phyloP scores from a whole-genome alignment of 352 stramenopile genomes.

The Pythium phragmiticola region DNA sequence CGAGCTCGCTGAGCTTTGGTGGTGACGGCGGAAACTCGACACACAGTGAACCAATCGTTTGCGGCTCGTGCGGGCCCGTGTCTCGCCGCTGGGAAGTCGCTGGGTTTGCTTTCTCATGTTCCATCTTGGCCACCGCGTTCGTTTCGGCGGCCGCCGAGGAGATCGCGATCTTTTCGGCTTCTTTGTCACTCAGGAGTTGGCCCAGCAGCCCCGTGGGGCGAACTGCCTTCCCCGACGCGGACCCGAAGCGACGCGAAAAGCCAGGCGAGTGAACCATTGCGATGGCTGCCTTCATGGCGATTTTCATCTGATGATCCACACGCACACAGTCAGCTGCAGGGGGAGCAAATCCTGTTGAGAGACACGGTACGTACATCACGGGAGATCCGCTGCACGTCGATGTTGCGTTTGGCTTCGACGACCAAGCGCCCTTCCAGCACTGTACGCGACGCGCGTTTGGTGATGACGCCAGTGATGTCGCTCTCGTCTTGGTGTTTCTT shows the following conservation, averaged over 20 bases:
- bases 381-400: slow-evolving; percentile 41
- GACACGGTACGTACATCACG: slow-evolving; percentile 35
- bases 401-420: slow-evolving; percentile 62
- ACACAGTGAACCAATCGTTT: slow-evolving; percentile 1
- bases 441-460: slow-evolving; percentile 36
- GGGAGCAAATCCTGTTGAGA: background rate
- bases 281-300: slow-evolving; percentile 39
- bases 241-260: slow-evolving; percentile 13
- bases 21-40: slow-evolving; percentile 26
- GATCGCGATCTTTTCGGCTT: slow-evolving; percentile 8
- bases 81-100: background rate
- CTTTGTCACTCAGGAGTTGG: slow-evolving; percentile 31
- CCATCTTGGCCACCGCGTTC: background rate
- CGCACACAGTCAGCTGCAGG: background rate
- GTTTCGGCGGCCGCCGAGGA: background rate
- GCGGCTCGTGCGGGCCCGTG: background rate
- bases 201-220: slow-evolving; percentile 18
- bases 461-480: slow-evolving; percentile 45
- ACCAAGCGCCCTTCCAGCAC: slow-evolving; percentile 55
- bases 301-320: slow-evolving; percentile 34
- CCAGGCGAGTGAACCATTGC: slow-evolving; percentile 22
- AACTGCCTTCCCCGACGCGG: background rate
- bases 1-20: slow-evolving; percentile 30
- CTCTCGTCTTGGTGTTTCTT: slow-evolving; percentile 43
- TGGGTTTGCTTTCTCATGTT: background rate